Percentiles rank a stretch among this genome's conserved stretches.
Evolutionary conservation across 2,329 filamentous ascomycete species (phyloP).

Genomic region (Calonectria hawksworthii): DNA sequence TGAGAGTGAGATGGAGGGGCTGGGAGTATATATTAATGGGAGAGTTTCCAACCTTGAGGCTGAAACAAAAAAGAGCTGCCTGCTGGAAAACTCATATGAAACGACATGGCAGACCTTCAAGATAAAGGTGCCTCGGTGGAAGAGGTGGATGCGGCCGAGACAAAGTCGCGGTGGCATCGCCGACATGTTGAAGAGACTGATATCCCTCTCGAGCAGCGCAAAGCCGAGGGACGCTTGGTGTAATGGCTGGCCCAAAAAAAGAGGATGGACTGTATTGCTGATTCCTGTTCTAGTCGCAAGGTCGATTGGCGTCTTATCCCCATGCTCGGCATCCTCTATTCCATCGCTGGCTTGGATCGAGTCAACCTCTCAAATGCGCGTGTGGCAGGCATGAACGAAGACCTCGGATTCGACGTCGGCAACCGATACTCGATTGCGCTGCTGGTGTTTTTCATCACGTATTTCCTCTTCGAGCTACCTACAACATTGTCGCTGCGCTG

Average conservation of each 20-base stretch:
- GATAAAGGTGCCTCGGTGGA: conserved; percentile 3
- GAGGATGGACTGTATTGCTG: neutral
- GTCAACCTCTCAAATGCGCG: conserved; percentile 51
- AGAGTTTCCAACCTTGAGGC: neutral
- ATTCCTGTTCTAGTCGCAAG: conserved; percentile 35
- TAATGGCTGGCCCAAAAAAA: neutral
- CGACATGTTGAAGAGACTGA: conserved; percentile 24
- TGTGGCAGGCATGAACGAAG: conserved; percentile 50
- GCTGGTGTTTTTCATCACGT: conserved; percentile 48
- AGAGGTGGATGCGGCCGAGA: conserved; percentile 9
- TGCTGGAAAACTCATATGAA: neutral
- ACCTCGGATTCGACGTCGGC: conserved; percentile 51
- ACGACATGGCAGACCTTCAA: conserved; percentile 2
- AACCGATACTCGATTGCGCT: conserved; percentile 48
- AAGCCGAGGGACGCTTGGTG: conserved; percentile 32
- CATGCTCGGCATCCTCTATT: conserved; percentile 47
- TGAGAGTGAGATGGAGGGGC: neutral
- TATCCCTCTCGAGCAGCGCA: conserved; percentile 20
- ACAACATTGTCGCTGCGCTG: conserved; percentile 49
- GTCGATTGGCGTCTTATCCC: conserved; percentile 53
- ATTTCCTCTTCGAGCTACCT: conserved; percentile 50
- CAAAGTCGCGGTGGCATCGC: conserved; percentile 1
- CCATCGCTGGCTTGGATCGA: conserved; percentile 47
- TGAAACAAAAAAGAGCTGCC: neutral
- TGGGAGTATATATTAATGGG: neutral